These are phyloP conservation scores for Yamadazyma spencermartinsiae DNA, from an alignment of 1,139 yeast species.

Conservation along the genomic window DNA sequence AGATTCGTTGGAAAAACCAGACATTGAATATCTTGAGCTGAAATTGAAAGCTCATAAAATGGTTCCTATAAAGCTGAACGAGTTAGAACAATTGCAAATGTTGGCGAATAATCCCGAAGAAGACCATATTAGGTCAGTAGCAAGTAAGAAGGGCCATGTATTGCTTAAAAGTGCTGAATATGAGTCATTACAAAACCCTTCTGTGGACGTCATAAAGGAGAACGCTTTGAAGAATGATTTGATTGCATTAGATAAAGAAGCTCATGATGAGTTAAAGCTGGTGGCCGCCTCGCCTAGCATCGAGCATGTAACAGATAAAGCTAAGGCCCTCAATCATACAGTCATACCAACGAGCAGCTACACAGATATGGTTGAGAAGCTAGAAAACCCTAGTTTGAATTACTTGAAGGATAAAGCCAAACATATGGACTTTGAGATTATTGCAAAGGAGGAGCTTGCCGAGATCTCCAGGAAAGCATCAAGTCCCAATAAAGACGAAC, in stretches of 20 bases:
- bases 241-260: slow-evolving; percentile 16
- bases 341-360: slow-evolving; percentile 10
- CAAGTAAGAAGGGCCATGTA: slow-evolving; percentile 13
- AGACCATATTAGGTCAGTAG: slow-evolving; percentile 19
- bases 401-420: slow-evolving; percentile 22
- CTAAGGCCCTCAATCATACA: slow-evolving; percentile 16
- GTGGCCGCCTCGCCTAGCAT: slow-evolving; percentile 24
- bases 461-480: slow-evolving; percentile 12
- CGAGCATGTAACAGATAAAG: slow-evolving; percentile 28
- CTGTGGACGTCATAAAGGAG: slow-evolving; percentile 16
- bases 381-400: slow-evolving; percentile 20
- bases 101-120: slow-evolving; percentile 18
- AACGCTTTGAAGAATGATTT: slow-evolving; percentile 15
- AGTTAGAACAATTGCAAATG: slow-evolving; percentile 19
- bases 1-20: slow-evolving; percentile 22
- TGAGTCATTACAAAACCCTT: slow-evolving; percentile 19
- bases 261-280: slow-evolving; percentile 16
- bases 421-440: slow-evolving; percentile 5
- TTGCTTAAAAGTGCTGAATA: slow-evolving; percentile 13
- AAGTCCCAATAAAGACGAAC: slow-evolving; percentile 22
- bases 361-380: slow-evolving; percentile 10
- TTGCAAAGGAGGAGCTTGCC: slow-evolving; percentile 5
- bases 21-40: slow-evolving; percentile 25
- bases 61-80: slow-evolving; percentile 14
- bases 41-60: slow-evolving; percentile 21